These are phyloP conservation scores for Onygenales sp. DNA, from an alignment of 2,329 filamentous ascomycete genomes.

Conservation along the genomic window DNA sequence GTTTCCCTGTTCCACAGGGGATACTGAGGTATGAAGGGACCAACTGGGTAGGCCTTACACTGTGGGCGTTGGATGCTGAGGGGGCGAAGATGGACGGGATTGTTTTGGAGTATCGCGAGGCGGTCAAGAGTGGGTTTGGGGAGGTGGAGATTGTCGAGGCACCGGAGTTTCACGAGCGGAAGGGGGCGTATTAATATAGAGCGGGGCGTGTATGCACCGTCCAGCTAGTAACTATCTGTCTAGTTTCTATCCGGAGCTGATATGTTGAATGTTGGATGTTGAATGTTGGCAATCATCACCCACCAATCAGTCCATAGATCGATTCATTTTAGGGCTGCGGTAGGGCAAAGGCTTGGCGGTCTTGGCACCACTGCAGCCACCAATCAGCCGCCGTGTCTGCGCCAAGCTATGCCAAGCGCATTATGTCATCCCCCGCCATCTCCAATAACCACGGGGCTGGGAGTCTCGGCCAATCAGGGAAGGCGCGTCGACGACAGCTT, in stretches of 20 bases:
- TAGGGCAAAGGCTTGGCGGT: not conserved
- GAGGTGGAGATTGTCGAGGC: constrained; percentile 39
- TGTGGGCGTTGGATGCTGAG: constrained; percentile 56
- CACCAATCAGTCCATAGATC: too few relatives aligned
- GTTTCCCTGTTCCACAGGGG: constrained; percentile 64
- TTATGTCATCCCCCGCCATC: constrained; percentile 11
- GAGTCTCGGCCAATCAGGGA: not conserved
- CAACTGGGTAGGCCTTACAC: constrained; percentile 58
- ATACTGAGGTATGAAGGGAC: constrained; percentile 60
- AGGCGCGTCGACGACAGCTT: not conserved
- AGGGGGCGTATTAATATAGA: constrained; percentile 40
- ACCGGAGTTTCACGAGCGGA: constrained; percentile 37
- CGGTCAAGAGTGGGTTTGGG: constrained; percentile 43
- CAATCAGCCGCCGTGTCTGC: not conserved
- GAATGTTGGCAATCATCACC: too few relatives aligned
- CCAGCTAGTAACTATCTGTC: not conserved
- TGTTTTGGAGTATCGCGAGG: constrained; percentile 38
- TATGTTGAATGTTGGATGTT: too few relatives aligned
- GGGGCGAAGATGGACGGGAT: constrained; percentile 51
- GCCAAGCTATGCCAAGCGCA: not conserved
- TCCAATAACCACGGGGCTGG: constrained; percentile 6
- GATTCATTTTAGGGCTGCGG: not conserved
- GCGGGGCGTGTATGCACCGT: not conserved
- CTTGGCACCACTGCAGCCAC: not conserved
- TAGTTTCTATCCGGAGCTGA: too few relatives aligned